These are phyloP conservation scores for Blepharisma japonicum DNA, from an alignment of 73 alveolate species.

Conservation along the genomic window DNA sequence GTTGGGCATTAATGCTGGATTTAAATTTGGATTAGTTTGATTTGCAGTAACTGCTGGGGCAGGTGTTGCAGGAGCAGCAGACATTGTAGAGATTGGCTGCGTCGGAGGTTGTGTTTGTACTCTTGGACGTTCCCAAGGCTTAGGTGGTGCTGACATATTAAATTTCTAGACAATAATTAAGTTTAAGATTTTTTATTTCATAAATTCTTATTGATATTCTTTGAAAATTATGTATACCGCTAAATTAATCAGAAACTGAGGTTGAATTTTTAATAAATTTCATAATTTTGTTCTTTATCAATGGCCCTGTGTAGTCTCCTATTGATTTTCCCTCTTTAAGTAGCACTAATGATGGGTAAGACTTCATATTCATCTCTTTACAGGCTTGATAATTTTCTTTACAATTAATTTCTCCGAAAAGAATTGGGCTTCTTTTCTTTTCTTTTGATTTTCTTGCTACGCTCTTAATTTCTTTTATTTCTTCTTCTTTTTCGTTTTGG, in stretches of 20 bases:
- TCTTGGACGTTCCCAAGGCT: constrained; percentile 25
- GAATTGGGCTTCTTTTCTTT: constrained; percentile 10
- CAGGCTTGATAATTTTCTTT: neutral
- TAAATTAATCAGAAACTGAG: too few relatives aligned
- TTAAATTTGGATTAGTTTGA: neutral
- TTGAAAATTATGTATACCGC: too few relatives aligned
- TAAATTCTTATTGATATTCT: too few relatives aligned
- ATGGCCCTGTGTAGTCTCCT: neutral
- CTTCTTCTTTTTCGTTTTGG: neutral
- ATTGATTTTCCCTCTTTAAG: neutral
- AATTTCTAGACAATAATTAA: neutral
- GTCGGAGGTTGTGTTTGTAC: neutral
- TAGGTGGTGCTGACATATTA: constrained; percentile 21
- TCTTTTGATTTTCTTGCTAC: constrained; percentile 11
- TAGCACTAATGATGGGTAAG: neutral
- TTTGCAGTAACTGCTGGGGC: neutral
- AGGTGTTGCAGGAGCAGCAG: neutral
- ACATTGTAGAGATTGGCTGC: neutral
- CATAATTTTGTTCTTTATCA: neutral
- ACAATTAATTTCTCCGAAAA: neutral
- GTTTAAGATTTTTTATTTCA: too few relatives aligned
- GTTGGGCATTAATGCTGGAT: neutral
- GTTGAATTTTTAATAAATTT: neutral
- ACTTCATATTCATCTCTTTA: neutral
- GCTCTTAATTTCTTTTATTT: neutral